A percentile compares a stretch with the other conserved stretches of the same genome.
These are phyloP conservation scores for Aspergillus hancockii DNA, from an alignment of 495 filamentous ascomycete genomes.

Conservation along the genomic window DNA sequence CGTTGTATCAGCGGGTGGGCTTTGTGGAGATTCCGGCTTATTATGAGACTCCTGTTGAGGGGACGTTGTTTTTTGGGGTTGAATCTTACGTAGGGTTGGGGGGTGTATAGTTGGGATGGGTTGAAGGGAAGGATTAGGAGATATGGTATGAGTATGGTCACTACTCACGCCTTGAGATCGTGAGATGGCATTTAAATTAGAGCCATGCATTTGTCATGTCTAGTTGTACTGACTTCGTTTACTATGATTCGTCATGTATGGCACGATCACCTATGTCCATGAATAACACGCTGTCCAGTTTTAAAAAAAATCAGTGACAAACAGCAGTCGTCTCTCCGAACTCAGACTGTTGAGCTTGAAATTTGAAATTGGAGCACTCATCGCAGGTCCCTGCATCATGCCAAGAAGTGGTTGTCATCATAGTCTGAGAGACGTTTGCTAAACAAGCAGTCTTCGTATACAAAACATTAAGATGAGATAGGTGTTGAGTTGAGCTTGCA, in stretches of 20 bases:
- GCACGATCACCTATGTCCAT: too few relatives aligned
- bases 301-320: not conserved
- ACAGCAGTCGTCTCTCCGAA: slow-evolving; percentile 12
- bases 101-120: not conserved
- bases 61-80: slow-evolving; percentile 43
- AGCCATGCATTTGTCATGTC: not conserved
- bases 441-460: slow-evolving; percentile 5
- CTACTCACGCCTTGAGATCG: too few relatives aligned
- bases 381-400: slow-evolving; percentile 26
- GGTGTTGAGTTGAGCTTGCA: not conserved
- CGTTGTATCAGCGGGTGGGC: slow-evolving; percentile 51
- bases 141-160: too few relatives aligned
- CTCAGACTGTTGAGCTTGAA: slow-evolving; percentile 44
- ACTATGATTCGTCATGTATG: too few relatives aligned
- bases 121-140: not conserved
- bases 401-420: slow-evolving; percentile 34
- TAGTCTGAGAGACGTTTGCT: slow-evolving; percentile 17
- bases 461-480: slow-evolving; percentile 6
- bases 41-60: slow-evolving; percentile 57
- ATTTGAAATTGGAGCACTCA: slow-evolving; percentile 29
- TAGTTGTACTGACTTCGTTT: too few relatives aligned
- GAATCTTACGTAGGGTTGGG: slow-evolving; percentile 19
- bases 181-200: too few relatives aligned
- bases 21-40: slow-evolving; percentile 57
- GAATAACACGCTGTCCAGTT: not conserved